Percentiles rank a stretch among this genome's conserved stretches.
Conservation (phyloP, 2,329 filamentous ascomycete genomes). For the Fusarium beomiforme region DNA sequence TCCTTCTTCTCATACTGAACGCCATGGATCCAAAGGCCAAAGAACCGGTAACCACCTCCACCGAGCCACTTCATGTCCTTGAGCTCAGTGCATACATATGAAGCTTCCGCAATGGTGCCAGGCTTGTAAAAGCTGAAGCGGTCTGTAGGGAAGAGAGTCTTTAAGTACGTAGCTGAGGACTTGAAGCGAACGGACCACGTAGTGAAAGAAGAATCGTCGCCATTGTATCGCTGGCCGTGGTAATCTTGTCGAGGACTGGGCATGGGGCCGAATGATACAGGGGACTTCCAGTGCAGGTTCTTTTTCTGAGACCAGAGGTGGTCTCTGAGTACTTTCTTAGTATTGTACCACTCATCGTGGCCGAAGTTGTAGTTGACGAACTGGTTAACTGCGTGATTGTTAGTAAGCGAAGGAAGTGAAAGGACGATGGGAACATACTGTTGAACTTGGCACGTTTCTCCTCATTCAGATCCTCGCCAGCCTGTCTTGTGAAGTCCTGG, state of each 20-base stretch:
- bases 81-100: conserved; percentile 54
- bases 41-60: conserved; percentile 65
- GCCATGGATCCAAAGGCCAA: conserved; percentile 71
- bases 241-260: conserved; percentile 34
- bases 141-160: conserved; percentile 57
- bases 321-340: conserved; percentile 18
- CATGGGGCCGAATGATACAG: conserved; percentile 39
- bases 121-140: conserved; percentile 55
- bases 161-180: conserved; percentile 59
- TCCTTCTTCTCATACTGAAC: conserved; percentile 64
- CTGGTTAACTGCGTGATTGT: not conserved
- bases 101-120: conserved; percentile 56
- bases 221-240: not conserved
- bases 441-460: conserved; percentile 47
- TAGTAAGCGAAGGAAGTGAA: not conserved
- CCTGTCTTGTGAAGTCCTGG: conserved; percentile 65
- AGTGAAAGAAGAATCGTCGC: conserved; percentile 48
- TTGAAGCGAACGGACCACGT: conserved; percentile 61
- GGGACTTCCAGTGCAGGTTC: conserved; percentile 20
- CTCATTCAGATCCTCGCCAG: conserved; percentile 58
- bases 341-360: conserved; percentile 37
- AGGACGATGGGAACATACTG: conserved; percentile 48
- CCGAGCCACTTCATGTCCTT: conserved; percentile 69
- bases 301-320: conserved; percentile 23
- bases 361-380: conserved; percentile 32